phyloP scores from a whole-genome alignment of 331 rosid genomes.

The Malus hybrid region DNA sequence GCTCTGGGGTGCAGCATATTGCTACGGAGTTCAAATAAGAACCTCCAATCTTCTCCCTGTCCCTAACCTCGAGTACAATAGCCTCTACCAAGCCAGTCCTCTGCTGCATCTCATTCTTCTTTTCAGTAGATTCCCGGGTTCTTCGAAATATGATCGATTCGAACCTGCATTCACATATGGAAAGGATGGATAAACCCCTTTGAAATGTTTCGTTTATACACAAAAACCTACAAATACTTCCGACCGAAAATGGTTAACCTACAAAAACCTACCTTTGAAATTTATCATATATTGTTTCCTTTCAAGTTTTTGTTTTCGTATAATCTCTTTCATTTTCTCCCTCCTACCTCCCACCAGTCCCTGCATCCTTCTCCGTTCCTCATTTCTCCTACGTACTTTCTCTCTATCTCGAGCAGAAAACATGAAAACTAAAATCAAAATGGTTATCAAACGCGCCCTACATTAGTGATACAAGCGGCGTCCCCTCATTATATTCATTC shows the following conservation, averaged over 20 bases:
- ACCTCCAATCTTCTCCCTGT: conserved; percentile 68
- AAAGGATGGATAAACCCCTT: conserved; percentile 14
- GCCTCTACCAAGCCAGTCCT: conserved; percentile 71
- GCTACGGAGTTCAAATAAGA: conserved; percentile 57
- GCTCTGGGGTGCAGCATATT: conserved; percentile 75
- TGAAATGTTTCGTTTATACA: conserved; percentile 2
- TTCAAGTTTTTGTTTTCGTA: no score
- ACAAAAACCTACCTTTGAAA: no score
- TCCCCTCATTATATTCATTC: not conserved
- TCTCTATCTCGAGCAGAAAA: no score
- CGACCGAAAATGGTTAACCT: conserved; percentile 10
- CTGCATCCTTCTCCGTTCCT: no score
- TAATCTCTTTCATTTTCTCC: no score
- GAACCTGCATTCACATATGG: conserved; percentile 40
- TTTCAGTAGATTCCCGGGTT: conserved; percentile 46
- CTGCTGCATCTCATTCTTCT: conserved; percentile 63
- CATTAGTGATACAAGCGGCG: no score
- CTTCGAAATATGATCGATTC: conserved; percentile 63
- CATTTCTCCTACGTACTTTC: no score
- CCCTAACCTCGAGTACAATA: conserved; percentile 53
- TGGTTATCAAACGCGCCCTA: no score
- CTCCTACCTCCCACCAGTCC: no score
- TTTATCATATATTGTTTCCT: no score
- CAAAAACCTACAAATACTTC: not conserved
- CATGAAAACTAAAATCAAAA: no score